Base-by-base conservation (phyloP, 441 rosid genomes). In the Corymbia calophylla region DNA sequence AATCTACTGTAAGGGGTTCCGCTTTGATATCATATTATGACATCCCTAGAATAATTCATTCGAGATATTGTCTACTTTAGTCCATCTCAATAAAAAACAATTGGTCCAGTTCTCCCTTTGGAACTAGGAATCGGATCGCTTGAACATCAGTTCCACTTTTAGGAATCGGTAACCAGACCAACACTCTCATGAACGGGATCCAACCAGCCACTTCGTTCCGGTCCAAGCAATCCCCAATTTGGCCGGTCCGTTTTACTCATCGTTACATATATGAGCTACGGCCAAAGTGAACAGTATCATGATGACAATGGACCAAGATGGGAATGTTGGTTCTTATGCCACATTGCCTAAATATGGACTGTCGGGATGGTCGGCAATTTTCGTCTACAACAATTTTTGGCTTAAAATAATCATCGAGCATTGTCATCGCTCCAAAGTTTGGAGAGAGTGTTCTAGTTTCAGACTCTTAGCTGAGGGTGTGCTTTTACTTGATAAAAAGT, bases 201-300 rank as follows among this genome's bases (percentile, higher is more conserved):
- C 25, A 58, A 58, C 25, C 25, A 29, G 64, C 14, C 0, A 1
- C 14, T 29, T 58, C 1, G 10, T 7, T 58, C 0, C 0, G 14
- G n/a, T 58, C 3, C 8, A 29, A 29, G 14, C 25, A 29, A 58
- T 58, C 25, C 2, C 62, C 29, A 9, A 58, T 23, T 58, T 1
- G 64, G n/a, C 25, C 4, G 6, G n/a, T 58, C 25, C 0, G 64
- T 58, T 58, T 58, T 29, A 25, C 64, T 58, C n/a, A 25, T 1
- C n/a, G 13, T 29, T 58, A 58, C 64, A 64, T 15, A 15, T 7
- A 15, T n/a, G 70, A 14, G 70, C 5, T 4, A 64, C 9, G 9
- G 19, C 5, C 15, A 64, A 35, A 64, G 35, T 14, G 19, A n/a
- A 64, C 19, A n/a, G 15, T 64, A 7, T 64, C 35, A 29, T 64